Evolutionary conservation across 2,329 filamentous ascomycete species (phyloP), one percentile per base, ranked within the genome.

Genomic region (Colletotrichum camelliae): DNA sequence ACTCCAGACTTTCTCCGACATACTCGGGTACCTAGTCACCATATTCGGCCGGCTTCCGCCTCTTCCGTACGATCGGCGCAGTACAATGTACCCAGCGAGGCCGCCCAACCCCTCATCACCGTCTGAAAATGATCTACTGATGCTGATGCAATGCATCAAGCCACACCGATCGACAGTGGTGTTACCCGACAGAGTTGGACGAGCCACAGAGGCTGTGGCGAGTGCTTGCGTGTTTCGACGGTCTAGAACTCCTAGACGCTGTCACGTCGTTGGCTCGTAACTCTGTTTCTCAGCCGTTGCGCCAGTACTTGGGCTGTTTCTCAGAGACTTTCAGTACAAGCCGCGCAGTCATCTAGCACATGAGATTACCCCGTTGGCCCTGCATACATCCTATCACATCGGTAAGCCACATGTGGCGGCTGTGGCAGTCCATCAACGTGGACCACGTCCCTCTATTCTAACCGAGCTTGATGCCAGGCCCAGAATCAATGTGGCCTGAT

Each of bases 211-310:
- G 8, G 15, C 10, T 72, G 76, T 77, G 76, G 76, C 76, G 76
- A 77, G 74, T 70, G 74, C 74, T 77, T 77, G 74, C 76, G 74
- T 39, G 69, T 73, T 64, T 29, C 29, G 12, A 43, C 29, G 71
- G 39, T 67, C 71, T 75, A 72, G 70, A 76, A 39, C 60, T 61
- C 48, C 21, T 39, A 13, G 62, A n/a, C 24, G 7, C 21, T 57
- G 24, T 55, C 39, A 52, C n/a, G 31, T 48, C 21, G 29, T 55
- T 62, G 48, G 35, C 52, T 55, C 27, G 4, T 39, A 27, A 69
- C 31, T 67, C 15, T 43, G 43, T 27, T 48, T 29, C 55, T 43
- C 31, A 12, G 70, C 27, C 52, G 64, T 68, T 57, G 61, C 18
- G 27, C 39, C 64, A 57, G 48, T 39, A 66, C 52, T 43, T 60